Evolutionary conservation across 306 rosid genomes (phyloP), one percentile per base, ranked within the genome.

Genomic region (Cicer yamashitae): DNA sequence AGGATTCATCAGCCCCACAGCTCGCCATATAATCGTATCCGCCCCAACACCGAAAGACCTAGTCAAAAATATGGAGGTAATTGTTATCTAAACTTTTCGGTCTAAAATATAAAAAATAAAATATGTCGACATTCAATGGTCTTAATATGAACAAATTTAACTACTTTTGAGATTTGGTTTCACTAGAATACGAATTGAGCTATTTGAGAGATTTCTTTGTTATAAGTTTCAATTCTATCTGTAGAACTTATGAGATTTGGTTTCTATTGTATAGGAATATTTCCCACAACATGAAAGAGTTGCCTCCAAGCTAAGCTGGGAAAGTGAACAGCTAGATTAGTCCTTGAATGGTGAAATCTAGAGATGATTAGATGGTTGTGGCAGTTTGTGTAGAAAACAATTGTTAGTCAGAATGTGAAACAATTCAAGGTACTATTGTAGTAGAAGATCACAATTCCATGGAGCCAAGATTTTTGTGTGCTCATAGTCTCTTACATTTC

Each of bases 301-400:
- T 78, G 97, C 97, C 39, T 84, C 98, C 7, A 90, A 89, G 93
- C 82, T 84, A 79, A 94, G 91, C 86, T 94, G 98, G 98, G 98
- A 91, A 81, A 87, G 20, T 45, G 96, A 88, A 39, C 88, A 84
- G 22, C 71, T 84, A 45, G 85, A 85, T 56, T 84, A 83, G 83
- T 59, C 90, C 14, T 74, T 86, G 30, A 59, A 68, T 48, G 67
- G 82, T 75, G 93, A 86, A 22, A 85, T 84, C 74, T 82, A 86
- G 53, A 86, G 86, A 77, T 84, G 87, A 86, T 78, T 62, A 74
- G 58, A 18, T 18, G 53, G 57, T 15, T 64, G 76, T 18, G 22
- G 77, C 72, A 70, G 53, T 56, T 70, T 73, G 13, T 48, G 73
- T 79, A 69, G 74, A 78, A 30, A 78, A 66, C 53, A 60, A 39